Evolutionary conservation across 1,284 basidiomycete genomes (phyloP), one percentile per base, ranked within the genome.

Genomic region (Ustilago shanxiensis): DNA sequence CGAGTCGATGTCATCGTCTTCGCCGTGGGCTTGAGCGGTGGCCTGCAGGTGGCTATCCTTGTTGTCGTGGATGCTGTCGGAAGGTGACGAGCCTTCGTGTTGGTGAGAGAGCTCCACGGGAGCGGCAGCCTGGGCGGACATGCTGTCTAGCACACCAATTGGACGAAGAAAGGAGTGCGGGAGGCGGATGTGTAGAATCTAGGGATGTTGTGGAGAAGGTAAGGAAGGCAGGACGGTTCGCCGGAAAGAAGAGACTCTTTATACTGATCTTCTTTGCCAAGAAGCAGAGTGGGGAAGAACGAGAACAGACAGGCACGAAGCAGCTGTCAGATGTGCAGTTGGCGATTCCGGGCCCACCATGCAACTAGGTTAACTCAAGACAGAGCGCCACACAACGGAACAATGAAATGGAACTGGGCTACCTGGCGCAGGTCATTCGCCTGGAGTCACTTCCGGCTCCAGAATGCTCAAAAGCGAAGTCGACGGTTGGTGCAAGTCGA

Each of bases 401-500:
- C 22, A 49, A 20, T 49, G 24, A 26, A 28, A 14, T 14, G 6
- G 44, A 24, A 20, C 44, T 47, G 44, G 2, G n/a, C n/a, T n/a
- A n/a, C n/a, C n/a, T n/a, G n/a, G n/a, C 44, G 24, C n/a, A 47
- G 44, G 8, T 28, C 24, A 18, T 24, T 49, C 14, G 47, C 13
- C 37, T 39, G 37, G 37, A 47, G 44, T 47, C n/a, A 22, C 44
- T 22, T 49, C 24, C 29, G 29, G 50, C 50, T 49, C 6, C n/a
- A 37, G 35, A 39, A 37, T 29, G 53, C 35, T 22, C 3, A 24
- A 55, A 57, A 16, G 20, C 41, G 29, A 31, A 65, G 64, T 54
- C 62, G 52, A 57, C 57, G 54, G 61, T 70, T 64, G 61, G 61
- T 44, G 24, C 59, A n/a, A 53, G 54, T 68, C 66, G 63, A 66